Conservation (phyloP, 2,329 filamentous ascomycete species). For the Colletotrichum magnum region DNA sequence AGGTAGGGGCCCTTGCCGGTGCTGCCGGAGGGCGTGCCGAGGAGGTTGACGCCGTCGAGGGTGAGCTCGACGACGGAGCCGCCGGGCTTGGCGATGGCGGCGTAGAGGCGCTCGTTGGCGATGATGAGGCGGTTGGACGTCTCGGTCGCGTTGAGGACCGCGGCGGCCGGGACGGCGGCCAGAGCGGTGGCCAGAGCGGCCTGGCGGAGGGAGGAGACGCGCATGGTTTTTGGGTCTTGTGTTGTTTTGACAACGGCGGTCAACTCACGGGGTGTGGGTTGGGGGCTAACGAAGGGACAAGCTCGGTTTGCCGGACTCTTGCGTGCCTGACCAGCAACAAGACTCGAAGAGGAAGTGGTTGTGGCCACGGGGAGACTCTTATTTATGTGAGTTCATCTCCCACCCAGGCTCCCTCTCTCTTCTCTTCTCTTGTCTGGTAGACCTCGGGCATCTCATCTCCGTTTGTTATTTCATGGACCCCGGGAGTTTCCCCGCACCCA, state of each 20-base stretch:
- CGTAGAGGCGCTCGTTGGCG: constrained; percentile 55
- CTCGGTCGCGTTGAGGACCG: constrained; percentile 51
- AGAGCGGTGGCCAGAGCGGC: constrained; percentile 21
- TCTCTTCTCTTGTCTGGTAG: background rate
- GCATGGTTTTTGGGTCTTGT: constrained; percentile 5
- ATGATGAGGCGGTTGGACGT: constrained; percentile 52
- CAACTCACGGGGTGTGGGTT: background rate
- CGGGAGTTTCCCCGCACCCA: constrained; percentile 17
- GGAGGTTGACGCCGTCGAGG: constrained; percentile 58
- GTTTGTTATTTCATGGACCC: constrained; percentile 11
- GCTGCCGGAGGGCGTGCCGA: constrained; percentile 59
- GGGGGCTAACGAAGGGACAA: constrained; percentile 7
- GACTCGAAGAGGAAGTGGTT: constrained; percentile 4
- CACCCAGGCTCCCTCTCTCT: background rate
- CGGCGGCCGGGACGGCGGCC: constrained; percentile 39
- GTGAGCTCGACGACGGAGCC: constrained; percentile 54
- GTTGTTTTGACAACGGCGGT: background rate
- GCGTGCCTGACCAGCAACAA: constrained; percentile 11
- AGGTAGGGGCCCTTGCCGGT: constrained; percentile 68
- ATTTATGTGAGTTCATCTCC: constrained; percentile 5
- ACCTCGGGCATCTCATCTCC: constrained; percentile 31
- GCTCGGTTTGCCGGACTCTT: constrained; percentile 16
- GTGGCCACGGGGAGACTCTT: background rate
- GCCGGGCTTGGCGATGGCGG: constrained; percentile 53
- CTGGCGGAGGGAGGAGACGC: constrained; percentile 20